A percentile compares a stretch with the other conserved stretches of the same genome.
Evolutionary conservation across 2,329 filamentous ascomycete genomes (phyloP).

Genomic region (Zasmidium citrigriseum): DNA sequence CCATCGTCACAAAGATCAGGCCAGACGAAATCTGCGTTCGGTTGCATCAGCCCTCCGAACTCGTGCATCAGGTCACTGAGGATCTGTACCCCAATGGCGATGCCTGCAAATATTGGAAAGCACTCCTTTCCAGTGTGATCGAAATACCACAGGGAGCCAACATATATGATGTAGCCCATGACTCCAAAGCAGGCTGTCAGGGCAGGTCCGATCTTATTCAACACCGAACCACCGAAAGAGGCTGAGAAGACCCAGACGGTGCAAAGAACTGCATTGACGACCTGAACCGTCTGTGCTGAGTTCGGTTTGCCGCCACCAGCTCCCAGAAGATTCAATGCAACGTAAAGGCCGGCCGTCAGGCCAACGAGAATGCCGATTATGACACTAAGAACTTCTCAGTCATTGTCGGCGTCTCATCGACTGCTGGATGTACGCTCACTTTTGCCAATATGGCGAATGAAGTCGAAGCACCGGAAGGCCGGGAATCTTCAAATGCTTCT

Average conservation of each 20-base stretch:
- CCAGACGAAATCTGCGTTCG: conserved; percentile 26
- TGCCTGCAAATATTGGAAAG: conserved; percentile 29
- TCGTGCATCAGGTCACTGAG: not conserved
- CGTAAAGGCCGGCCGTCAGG: conserved; percentile 24
- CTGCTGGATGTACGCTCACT: not conserved
- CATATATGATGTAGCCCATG: conserved; percentile 31
- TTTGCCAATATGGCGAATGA: conserved; percentile 9
- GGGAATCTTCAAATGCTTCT: not conserved
- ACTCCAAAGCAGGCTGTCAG: conserved; percentile 28
- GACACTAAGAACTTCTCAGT: conserved; percentile 3
- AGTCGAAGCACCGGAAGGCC: conserved; percentile 6
- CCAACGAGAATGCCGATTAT: conserved; percentile 15
- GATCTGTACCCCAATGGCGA: conserved; percentile 27
- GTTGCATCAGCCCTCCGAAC: not conserved
- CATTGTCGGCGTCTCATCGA: too few relatives aligned
- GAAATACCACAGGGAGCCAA: conserved; percentile 35
- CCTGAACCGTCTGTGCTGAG: conserved; percentile 30
- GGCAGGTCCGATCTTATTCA: conserved; percentile 32
- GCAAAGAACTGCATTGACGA: conserved; percentile 32
- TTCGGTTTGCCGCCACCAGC: conserved; percentile 33
- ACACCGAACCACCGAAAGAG: conserved; percentile 29
- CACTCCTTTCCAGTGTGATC: conserved; percentile 27
- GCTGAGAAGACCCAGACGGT: conserved; percentile 33
- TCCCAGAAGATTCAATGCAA: conserved; percentile 28
- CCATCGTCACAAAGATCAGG: conserved; percentile 35